Conservation (phyloP, 2,329 filamentous ascomycete genomes). For the Neofusicoccum kwambonambiense region DNA sequence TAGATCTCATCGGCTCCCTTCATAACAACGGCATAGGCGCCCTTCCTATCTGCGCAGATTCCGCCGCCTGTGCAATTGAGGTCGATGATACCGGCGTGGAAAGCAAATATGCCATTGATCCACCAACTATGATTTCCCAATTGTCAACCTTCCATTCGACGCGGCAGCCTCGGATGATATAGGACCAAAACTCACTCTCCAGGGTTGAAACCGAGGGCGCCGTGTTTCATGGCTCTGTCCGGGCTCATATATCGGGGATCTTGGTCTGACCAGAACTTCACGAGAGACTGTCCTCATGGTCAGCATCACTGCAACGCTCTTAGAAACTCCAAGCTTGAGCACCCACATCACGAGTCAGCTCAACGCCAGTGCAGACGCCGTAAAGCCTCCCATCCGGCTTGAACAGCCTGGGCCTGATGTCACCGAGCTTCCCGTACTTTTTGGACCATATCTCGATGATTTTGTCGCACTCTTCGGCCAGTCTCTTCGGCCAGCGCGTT, state of each 20-base stretch:
- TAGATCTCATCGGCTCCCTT: slow-evolving; percentile 41
- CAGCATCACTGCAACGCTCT: background rate
- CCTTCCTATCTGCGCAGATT: slow-evolving; percentile 41
- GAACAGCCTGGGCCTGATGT: slow-evolving; percentile 42
- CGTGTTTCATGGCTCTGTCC: slow-evolving; percentile 35
- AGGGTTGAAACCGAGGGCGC: slow-evolving; percentile 46
- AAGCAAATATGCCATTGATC: slow-evolving; percentile 49
- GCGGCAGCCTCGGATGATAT: background rate
- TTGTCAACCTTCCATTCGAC: background rate
- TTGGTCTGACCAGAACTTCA: slow-evolving; percentile 32
- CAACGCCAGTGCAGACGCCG: slow-evolving; percentile 39
- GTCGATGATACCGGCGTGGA: slow-evolving; percentile 49
- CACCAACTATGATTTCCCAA: slow-evolving; percentile 45
- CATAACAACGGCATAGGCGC: slow-evolving; percentile 48
- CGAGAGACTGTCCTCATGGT: slow-evolving; percentile 27
- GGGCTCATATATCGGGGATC: slow-evolving; percentile 32
- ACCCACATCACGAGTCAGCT: slow-evolving; percentile 40
- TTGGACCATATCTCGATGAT: slow-evolving; percentile 41
- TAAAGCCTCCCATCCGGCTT: slow-evolving; percentile 44
- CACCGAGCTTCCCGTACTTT: slow-evolving; percentile 38
- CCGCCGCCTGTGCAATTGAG: slow-evolving; percentile 41
- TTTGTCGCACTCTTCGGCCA: slow-evolving; percentile 47
- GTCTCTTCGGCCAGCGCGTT: slow-evolving; percentile 47
- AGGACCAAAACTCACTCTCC: slow-evolving; percentile 40
- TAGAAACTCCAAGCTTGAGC: slow-evolving; percentile 19